phyloP scores from a whole-genome alignment of 306 rosid genomes.

The Malus domestica region DNA sequence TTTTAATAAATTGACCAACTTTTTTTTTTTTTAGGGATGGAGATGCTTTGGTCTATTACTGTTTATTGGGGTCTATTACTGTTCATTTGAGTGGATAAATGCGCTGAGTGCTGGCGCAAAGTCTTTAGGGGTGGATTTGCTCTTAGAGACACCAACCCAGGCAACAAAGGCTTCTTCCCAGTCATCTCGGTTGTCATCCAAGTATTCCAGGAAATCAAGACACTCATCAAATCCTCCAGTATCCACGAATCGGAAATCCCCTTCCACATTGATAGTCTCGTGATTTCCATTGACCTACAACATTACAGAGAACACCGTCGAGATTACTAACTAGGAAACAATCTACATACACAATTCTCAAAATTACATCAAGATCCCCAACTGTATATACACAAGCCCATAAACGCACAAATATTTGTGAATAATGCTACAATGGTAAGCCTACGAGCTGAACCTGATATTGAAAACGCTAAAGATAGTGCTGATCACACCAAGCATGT shows the following conservation, averaged over 20 bases:
- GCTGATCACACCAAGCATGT: too few relatives aligned
- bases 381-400: constrained; percentile 34
- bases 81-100: too few relatives aligned
- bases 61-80: too few relatives aligned
- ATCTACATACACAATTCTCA: background rate
- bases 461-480: background rate
- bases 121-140: too few relatives aligned
- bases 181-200: constrained; percentile 40
- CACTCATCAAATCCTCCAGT: constrained; percentile 81
- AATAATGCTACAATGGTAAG: background rate
- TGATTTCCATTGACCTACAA: constrained; percentile 86
- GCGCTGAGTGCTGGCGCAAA: too few relatives aligned
- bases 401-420: background rate
- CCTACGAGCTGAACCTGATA: background rate
- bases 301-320: constrained; percentile 1
- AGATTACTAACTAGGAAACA: background rate
- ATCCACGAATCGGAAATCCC: constrained; percentile 83
- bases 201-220: constrained; percentile 63
- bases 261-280: constrained; percentile 93
- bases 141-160: constrained; percentile 49
- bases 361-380: constrained; percentile 52
- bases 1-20: too few relatives aligned
- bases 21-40: too few relatives aligned
- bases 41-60: too few relatives aligned
- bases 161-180: constrained; percentile 64